Percentiles rank a stretch among this genome's conserved stretches.
Evolutionary conservation across 1,139 yeast genomes (phyloP).

Genomic region (Groenewaldozyma sp.): DNA sequence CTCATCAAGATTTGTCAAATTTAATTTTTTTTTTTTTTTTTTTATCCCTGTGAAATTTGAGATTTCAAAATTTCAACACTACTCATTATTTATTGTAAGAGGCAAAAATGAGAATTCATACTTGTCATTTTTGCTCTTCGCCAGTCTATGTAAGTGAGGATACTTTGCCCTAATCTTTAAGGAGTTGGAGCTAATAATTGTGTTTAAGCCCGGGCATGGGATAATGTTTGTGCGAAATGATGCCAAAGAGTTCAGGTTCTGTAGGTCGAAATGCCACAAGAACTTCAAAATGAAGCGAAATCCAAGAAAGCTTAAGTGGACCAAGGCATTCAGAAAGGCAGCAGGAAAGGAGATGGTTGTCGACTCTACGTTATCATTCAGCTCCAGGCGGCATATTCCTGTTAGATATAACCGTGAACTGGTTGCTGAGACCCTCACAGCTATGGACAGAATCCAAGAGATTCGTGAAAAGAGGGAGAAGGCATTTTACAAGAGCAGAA

Average conservation of each 20-base stretch:
- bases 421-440: constrained; percentile 86
- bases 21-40: no score
- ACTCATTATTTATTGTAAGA: no score
- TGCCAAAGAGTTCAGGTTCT: constrained; percentile 93
- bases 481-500: constrained; percentile 98
- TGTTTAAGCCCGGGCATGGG: constrained; percentile 77
- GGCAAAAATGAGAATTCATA: constrained; percentile 73
- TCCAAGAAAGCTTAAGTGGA: constrained; percentile 97
- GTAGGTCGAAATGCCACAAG: constrained; percentile 97
- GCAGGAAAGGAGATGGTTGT: constrained; percentile 99
- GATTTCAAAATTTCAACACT: no score
- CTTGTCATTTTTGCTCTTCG: constrained; percentile 95
- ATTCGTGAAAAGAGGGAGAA: constrained; percentile 94
- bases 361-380: constrained; percentile 91
- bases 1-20: no score
- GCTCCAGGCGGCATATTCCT: constrained; percentile 95
- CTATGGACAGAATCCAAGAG: constrained; percentile 94
- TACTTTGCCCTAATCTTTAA: neutral
- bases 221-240: constrained; percentile 97
- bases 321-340: constrained; percentile 97
- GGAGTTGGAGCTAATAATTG: constrained; percentile 2
- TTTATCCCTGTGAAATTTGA: no score
- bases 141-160: constrained; percentile 37
- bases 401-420: constrained; percentile 95
- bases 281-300: constrained; percentile 97